Conservation (phyloP, 164 flowering plant genomes). For the Aristolochia fimbriata region DNA sequence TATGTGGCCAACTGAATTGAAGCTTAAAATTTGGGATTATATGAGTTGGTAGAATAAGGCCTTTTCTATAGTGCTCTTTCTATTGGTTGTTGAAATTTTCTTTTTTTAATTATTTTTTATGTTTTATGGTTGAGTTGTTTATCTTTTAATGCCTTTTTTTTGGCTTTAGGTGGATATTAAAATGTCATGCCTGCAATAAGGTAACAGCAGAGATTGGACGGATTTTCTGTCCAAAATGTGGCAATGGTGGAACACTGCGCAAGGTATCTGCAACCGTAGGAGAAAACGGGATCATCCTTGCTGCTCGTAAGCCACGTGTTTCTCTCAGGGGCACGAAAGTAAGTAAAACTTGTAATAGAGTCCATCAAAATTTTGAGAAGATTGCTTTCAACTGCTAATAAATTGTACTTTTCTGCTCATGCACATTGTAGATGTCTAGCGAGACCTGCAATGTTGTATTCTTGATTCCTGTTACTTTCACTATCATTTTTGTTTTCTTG, state of each 20-base stretch:
- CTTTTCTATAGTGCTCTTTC: too few species aligned
- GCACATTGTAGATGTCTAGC: too few species aligned
- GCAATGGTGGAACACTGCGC: slow-evolving; percentile 91
- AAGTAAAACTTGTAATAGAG: slow-evolving; percentile 7
- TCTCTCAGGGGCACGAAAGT: slow-evolving; percentile 86
- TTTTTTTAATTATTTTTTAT: not conserved
- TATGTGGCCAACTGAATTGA: too few species aligned
- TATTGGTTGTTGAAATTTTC: not conserved
- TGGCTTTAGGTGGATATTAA: slow-evolving; percentile 69
- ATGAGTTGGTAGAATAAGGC: too few species aligned
- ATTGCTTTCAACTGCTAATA: too few species aligned
- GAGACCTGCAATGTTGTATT: too few species aligned
- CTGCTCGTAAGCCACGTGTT: slow-evolving; percentile 61
- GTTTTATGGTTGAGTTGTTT: not conserved
- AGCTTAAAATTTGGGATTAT: too few species aligned
- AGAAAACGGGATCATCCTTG: slow-evolving; percentile 70
- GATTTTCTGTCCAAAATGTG: slow-evolving; percentile 93
- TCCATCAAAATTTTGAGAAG: not conserved
- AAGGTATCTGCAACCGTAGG: slow-evolving; percentile 86
- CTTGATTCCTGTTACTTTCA: too few species aligned
- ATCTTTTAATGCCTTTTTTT: not conserved
- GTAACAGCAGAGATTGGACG: slow-evolving; percentile 82
- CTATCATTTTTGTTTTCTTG: too few species aligned
- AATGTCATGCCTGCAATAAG: slow-evolving; percentile 90
- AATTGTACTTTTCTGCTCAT: too few species aligned